Conservation (phyloP, 306 rosid genomes). For the Dicorynia guianensis region DNA sequence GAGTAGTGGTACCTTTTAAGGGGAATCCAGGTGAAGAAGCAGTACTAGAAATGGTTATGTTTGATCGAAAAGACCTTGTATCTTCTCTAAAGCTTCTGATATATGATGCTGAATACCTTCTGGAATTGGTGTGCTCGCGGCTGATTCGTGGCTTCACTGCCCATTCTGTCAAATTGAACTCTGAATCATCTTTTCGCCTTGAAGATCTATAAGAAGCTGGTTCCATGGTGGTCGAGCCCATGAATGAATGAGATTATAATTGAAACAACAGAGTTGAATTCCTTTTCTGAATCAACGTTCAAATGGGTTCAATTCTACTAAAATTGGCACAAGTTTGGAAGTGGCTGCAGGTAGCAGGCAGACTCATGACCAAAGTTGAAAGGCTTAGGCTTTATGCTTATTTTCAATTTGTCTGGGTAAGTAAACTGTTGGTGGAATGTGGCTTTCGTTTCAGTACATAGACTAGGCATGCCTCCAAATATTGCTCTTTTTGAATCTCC, state of each 20-base stretch:
- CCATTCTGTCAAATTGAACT: constrained; percentile 79
- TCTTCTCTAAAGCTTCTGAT: constrained; percentile 92
- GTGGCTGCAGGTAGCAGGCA: constrained; percentile 1
- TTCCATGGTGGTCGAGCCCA: constrained; percentile 60
- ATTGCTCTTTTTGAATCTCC: constrained; percentile 35
- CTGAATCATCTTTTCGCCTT: constrained; percentile 64
- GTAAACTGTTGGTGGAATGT: constrained; percentile 10
- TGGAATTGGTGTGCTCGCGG: constrained; percentile 66
- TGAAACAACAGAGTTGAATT: not conserved
- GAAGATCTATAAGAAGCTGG: constrained; percentile 47
- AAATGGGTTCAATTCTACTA: not conserved
- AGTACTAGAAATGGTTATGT: constrained; percentile 79
- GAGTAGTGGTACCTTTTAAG: constrained; percentile 57
- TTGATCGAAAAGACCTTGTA: constrained; percentile 82
- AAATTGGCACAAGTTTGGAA: constrained; percentile 29
- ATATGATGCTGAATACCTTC: constrained; percentile 85
- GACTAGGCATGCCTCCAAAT: constrained; percentile 3
- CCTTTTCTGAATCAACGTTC: not conserved
- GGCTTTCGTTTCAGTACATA: not conserved
- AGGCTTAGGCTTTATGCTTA: not conserved
- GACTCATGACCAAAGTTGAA: constrained; percentile 21
- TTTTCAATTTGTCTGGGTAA: not conserved
- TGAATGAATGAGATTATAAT: constrained; percentile 22
- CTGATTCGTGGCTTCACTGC: constrained; percentile 54
- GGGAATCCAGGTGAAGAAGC: constrained; percentile 92